Conservation (phyloP, 2,329 filamentous ascomycete species). For the Apiospora aurea region DNA sequence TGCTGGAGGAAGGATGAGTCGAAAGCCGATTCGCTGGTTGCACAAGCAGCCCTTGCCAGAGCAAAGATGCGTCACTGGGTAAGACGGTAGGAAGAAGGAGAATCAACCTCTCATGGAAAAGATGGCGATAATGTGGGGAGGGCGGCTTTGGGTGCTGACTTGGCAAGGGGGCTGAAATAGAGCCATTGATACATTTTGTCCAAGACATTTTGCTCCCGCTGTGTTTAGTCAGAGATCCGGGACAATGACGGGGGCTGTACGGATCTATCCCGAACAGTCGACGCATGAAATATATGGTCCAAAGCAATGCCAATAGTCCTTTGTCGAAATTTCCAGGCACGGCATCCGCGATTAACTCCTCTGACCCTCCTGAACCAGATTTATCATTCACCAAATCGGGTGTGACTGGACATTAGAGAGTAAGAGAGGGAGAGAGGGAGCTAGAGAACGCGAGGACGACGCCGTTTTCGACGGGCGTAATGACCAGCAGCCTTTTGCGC, state of each 20-base stretch:
- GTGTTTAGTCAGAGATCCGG: background rate
- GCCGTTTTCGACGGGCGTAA: background rate
- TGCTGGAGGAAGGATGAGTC: slow-evolving; percentile 1
- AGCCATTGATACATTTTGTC: slow-evolving; percentile 1
- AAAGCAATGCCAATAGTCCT: background rate
- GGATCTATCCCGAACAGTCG: background rate
- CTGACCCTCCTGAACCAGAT: background rate
- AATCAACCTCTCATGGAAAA: background rate
- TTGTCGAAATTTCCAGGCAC: background rate
- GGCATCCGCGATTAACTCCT: background rate
- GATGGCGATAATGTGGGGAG: slow-evolving; percentile 10
- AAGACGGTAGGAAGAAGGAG: slow-evolving; percentile 1
- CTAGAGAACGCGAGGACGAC: background rate
- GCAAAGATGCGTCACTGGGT: background rate
- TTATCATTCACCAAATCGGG: background rate
- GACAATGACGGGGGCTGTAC: background rate
- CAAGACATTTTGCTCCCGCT: background rate
- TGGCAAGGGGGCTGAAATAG: slow-evolving; percentile 17
- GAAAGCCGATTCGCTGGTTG: slow-evolving; percentile 15
- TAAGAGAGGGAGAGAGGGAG: background rate
- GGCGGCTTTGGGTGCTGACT: slow-evolving; percentile 2
- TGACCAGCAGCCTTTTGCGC: slow-evolving; percentile 11
- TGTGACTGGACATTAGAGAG: background rate
- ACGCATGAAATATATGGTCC: background rate
- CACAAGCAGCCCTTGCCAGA: background rate